Base-by-base conservation (phyloP, 495 filamentous ascomycete genomes). In the Cetradonia linearis region DNA sequence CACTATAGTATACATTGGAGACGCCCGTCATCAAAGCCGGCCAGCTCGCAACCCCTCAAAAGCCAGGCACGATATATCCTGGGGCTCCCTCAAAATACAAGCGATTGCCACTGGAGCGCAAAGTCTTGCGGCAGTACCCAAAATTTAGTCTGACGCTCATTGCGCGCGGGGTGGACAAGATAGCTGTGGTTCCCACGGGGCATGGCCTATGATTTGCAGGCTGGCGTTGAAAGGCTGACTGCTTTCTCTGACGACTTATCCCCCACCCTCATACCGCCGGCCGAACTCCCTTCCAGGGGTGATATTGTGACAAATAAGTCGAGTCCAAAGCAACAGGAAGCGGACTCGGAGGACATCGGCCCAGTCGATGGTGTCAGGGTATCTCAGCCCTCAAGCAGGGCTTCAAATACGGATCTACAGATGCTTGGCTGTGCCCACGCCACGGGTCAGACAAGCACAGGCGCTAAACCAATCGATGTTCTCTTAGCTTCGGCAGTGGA, bases 131-230 rank as follows among this genome's bases (percentile, higher is more conserved):
- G 49, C 50, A 47, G 50, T 28, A 61, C 18, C 36, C 54, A 25
- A 37, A 30, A 34, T 46, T 3, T 61, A 61, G 59, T 50, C 38
- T 61, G 36, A 13, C 58, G 49, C 50, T 31, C 31, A 25, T 42
- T 55, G 49, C 50, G 49, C 59, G 37, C 50, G 37, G 59, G 50
- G 59, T 37, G 49, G 49, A 37, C 28, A 42, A 61, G 52, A 61
- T 61, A 47, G 30, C 36, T 55, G 59, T 47, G 14, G 33, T 44
- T 47, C 49, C 57, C 61, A 40, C 58, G 60, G 53, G 63, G 54
- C 14, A 67, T 68, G 66, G 66, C 66, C 61, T 56, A 62, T 63
- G 64, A 68, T 23, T 36, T 59, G 61, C 61, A 63, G 56, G 28
- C 47, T 53, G 47, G 59, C 50, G 47, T 64, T 46, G 55, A 60